These are phyloP conservation scores for Podila epicladia DNA, from an alignment of 192 early-diverging fungal species.

Conservation along the genomic window DNA sequence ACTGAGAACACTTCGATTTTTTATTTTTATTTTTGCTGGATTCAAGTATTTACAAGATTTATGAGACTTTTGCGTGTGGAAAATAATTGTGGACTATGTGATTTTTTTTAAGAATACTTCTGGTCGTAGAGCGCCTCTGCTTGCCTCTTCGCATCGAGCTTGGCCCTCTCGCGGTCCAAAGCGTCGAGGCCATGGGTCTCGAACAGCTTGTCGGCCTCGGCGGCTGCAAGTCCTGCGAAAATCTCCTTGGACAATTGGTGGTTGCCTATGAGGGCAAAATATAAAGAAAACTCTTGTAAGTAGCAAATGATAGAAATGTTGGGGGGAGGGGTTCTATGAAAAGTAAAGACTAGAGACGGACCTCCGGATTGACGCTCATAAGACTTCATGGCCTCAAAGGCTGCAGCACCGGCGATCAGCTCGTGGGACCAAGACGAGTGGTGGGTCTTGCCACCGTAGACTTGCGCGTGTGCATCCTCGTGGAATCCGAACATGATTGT, in stretches of 20 bases:
- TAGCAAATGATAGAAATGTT: too few relatives aligned
- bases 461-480: conserved; percentile 20
- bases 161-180: conserved; percentile 52
- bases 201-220: conserved; percentile 48
- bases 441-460: conserved; percentile 28
- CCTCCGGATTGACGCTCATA: conserved; percentile 31
- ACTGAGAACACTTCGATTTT: not conserved
- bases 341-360: too few relatives aligned
- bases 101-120: conserved; percentile 2
- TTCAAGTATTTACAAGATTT: not conserved
- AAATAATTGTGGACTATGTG: not conserved
- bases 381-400: conserved; percentile 60
- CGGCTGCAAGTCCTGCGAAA: conserved; percentile 54
- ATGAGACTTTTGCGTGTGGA: too few relatives aligned
- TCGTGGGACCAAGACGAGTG: conserved; percentile 49
- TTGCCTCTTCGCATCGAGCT: conserved; percentile 33
- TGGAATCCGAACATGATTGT: conserved; percentile 26
- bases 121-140: conserved; percentile 45
- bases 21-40: not conserved
- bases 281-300: too few relatives aligned
- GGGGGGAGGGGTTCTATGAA: too few relatives aligned
- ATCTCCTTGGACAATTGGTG: conserved; percentile 47
- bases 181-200: conserved; percentile 56
- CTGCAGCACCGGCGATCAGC: conserved; percentile 60
- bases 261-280: not conserved